These are phyloP conservation scores for Megacollybia marginata DNA, from an alignment of 768 basidiomycete genomes.

Conservation along the genomic window DNA sequence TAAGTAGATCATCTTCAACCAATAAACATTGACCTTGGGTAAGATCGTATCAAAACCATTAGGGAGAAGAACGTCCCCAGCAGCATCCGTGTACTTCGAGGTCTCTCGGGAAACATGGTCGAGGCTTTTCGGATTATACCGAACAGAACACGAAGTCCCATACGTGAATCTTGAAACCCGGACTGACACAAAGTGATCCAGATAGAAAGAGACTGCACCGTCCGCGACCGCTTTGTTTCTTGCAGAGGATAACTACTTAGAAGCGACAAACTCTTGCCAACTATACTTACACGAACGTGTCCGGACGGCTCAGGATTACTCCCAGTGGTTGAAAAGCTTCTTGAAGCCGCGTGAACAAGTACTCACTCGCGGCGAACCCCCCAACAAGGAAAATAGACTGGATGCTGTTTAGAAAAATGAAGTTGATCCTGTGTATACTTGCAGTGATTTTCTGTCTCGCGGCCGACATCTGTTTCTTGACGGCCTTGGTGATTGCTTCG, in stretches of 20 bases:
- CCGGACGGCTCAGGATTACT: slow-evolving; percentile 63
- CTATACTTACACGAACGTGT: slow-evolving; percentile 42
- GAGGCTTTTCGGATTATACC: slow-evolving; percentile 23
- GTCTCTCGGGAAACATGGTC: slow-evolving; percentile 33
- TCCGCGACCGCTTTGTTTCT: slow-evolving; percentile 46
- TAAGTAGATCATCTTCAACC: not conserved
- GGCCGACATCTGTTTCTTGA: slow-evolving; percentile 1
- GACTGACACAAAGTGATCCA: slow-evolving; percentile 42
- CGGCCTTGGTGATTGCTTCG: slow-evolving; percentile 6
- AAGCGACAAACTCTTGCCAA: not conserved
- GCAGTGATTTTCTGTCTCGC: not conserved
- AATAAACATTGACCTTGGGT: slow-evolving; percentile 17
- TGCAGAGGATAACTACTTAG: not conserved
- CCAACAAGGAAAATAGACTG: slow-evolving; percentile 40
- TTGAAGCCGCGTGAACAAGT: slow-evolving; percentile 72
- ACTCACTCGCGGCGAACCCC: slow-evolving; percentile 77
- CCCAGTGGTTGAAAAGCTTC: slow-evolving; percentile 49
- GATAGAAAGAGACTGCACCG: slow-evolving; percentile 32
- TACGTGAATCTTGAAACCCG: slow-evolving; percentile 43
- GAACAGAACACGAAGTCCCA: slow-evolving; percentile 31
- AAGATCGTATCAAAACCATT: slow-evolving; percentile 36
- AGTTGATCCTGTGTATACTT: not conserved
- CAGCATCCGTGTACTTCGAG: slow-evolving; percentile 24
- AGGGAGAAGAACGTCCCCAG: slow-evolving; percentile 30
- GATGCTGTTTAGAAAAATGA: not conserved